Conservation (phyloP, 768 basidiomycete genomes). For the Lentinula edodes region DNA sequence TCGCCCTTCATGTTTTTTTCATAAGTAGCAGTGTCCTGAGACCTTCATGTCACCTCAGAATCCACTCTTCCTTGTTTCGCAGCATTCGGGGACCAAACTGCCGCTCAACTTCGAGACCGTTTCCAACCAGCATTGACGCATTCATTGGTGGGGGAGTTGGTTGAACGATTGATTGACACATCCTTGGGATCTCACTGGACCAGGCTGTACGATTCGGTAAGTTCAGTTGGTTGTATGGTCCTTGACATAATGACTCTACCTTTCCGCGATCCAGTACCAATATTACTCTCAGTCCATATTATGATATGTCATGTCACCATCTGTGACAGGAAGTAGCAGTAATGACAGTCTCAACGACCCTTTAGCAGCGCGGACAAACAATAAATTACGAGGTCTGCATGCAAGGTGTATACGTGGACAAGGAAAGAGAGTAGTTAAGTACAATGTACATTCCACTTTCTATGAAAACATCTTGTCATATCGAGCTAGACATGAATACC, state of each 20-base stretch:
- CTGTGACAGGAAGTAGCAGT: too few species aligned
- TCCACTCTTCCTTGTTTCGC: slow-evolving; percentile 89
- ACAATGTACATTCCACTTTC: not conserved
- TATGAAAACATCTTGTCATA: slow-evolving; percentile 58
- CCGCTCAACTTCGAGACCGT: slow-evolving; percentile 81
- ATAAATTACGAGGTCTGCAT: not conserved
- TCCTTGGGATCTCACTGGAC: slow-evolving; percentile 95
- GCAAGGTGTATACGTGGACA: not conserved
- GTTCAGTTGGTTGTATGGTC: slow-evolving; percentile 14
- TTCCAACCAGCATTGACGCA: slow-evolving; percentile 92
- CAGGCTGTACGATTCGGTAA: slow-evolving; percentile 88
- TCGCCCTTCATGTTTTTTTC: slow-evolving; percentile 12
- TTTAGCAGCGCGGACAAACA: not conserved
- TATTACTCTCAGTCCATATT: slow-evolving; percentile 88
- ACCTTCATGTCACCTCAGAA: slow-evolving; percentile 39
- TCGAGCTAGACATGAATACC: slow-evolving; percentile 85
- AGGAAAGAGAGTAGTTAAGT: not conserved
- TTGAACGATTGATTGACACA: slow-evolving; percentile 86
- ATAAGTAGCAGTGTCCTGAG: slow-evolving; percentile 3
- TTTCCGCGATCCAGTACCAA: slow-evolving; percentile 57
- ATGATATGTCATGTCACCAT: slow-evolving; percentile 23
- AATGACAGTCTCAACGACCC: too few species aligned
- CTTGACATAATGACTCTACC: not conserved
- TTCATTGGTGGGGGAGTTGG: slow-evolving; percentile 74
- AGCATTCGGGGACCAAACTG: slow-evolving; percentile 87